Percentiles rank a stretch among this genome's conserved stretches.
Evolutionary conservation across 176 grass and related monocot species (phyloP).

Genomic region (Panicum miliaceum): DNA sequence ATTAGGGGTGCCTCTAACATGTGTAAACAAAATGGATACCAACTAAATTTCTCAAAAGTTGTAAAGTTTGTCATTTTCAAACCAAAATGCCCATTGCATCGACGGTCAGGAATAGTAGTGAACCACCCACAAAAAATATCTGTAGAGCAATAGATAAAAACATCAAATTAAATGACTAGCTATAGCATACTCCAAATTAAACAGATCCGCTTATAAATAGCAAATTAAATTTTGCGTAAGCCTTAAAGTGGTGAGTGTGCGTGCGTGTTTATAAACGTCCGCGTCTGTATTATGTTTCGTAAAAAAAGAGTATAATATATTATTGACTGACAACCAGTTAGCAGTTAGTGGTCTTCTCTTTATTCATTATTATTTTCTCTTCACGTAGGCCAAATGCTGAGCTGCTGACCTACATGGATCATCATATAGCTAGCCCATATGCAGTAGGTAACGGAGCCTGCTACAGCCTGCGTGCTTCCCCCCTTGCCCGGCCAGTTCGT

Average conservation of each 20-base stretch:
- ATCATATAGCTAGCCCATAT: neutral
- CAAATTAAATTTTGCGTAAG: neutral
- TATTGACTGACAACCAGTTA: neutral
- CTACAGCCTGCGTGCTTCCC: constrained; percentile 38
- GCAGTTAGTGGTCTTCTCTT: neutral
- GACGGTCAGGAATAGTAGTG: too few relatives aligned
- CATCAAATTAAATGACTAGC: neutral
- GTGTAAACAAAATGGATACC: neutral
- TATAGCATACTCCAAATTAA: neutral
- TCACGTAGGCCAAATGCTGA: neutral
- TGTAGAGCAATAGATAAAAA: too few relatives aligned
- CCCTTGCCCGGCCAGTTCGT: constrained; percentile 25
- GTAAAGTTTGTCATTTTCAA: neutral
- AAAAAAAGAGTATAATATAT: too few relatives aligned
- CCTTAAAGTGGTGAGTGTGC: too few relatives aligned
- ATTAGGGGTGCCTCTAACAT: neutral
- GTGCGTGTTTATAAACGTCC: too few relatives aligned
- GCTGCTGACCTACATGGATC: too few relatives aligned
- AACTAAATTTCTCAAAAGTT: neutral
- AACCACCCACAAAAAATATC: too few relatives aligned
- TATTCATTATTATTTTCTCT: neutral
- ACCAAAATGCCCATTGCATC: too few relatives aligned
- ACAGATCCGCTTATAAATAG: neutral
- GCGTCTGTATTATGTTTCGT: too few relatives aligned
- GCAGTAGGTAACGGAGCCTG: constrained; percentile 44